These are phyloP conservation scores for Cryphonectria parasitica DNA, from an alignment of 2,329 filamentous ascomycete species.

Conservation along the genomic window DNA sequence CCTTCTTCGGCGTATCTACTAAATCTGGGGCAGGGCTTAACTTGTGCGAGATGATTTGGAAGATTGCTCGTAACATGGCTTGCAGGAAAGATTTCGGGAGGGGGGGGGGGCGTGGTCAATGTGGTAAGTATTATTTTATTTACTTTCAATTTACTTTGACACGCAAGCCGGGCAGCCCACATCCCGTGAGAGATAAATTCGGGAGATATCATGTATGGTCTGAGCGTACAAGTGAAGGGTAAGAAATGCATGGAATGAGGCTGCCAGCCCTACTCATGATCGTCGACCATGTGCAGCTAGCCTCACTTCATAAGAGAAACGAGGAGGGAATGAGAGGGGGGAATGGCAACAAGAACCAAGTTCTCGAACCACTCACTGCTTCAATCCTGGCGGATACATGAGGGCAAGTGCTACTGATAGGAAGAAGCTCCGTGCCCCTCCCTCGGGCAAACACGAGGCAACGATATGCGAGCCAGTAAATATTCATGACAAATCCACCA, in stretches of 20 bases:
- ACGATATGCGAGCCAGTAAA: background rate
- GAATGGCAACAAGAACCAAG: background rate
- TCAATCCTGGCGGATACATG: background rate
- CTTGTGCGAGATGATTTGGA: background rate
- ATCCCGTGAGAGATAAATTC: background rate
- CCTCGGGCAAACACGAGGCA: background rate
- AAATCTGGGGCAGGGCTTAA: background rate
- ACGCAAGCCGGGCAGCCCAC: background rate
- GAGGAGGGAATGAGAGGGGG: background rate
- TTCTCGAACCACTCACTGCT: background rate
- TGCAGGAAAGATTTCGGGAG: background rate
- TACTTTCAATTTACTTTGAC: background rate
- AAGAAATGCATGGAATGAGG: background rate
- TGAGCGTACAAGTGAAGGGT: background rate
- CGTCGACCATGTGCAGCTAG: background rate
- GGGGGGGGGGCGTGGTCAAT: background rate
- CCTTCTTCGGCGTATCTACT: background rate
- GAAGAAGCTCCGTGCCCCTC: background rate
- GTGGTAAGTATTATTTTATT: background rate
- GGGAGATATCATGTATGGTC: background rate
- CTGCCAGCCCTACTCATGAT: background rate
- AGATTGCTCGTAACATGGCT: background rate
- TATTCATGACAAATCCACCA: background rate
- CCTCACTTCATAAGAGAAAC: background rate
- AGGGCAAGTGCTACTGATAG: background rate